Percentiles rank a stretch among this genome's conserved stretches.
phyloP scores from a whole-genome alignment of 768 basidiomycete species.

The Rubroboletus pulcherrimus region DNA sequence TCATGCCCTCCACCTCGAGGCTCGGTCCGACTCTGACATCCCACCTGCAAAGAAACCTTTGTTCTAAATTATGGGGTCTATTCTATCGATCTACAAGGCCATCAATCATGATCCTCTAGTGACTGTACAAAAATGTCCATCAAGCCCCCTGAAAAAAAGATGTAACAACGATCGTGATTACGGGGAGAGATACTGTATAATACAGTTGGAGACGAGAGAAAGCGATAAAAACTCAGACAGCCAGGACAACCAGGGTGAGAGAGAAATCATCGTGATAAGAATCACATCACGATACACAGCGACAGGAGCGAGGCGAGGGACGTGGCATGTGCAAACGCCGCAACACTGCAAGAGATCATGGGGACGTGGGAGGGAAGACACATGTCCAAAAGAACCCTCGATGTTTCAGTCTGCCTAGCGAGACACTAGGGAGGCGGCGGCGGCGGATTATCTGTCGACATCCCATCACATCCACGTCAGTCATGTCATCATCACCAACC shows the following conservation, averaged over 20 bases:
- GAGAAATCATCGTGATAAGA: too few species aligned
- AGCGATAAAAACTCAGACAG: not conserved
- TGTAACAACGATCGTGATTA: not conserved
- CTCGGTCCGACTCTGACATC: not conserved
- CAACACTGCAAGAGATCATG: not conserved
- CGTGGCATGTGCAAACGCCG: not conserved
- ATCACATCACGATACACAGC: not conserved
- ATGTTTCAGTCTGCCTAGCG: not conserved
- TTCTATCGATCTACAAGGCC: constrained; percentile 3
- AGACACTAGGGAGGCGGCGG: constrained; percentile 5
- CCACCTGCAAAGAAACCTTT: not conserved
- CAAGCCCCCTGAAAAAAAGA: not conserved
- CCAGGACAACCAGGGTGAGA: not conserved
- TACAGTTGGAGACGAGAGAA: not conserved
- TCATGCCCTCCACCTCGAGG: not conserved
- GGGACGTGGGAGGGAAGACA: not conserved
- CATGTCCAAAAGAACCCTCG: not conserved
- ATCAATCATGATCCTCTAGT: not conserved
- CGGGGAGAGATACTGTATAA: not conserved
- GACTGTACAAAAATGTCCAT: not conserved
- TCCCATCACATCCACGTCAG: not conserved
- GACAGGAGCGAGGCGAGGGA: not conserved
- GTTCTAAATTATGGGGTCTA: constrained; percentile 12
- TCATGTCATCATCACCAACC: not conserved
- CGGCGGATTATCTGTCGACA: constrained; percentile 5